Base-by-base conservation (phyloP, 495 filamentous ascomycete genomes). In the Penicillium antarcticum region DNA sequence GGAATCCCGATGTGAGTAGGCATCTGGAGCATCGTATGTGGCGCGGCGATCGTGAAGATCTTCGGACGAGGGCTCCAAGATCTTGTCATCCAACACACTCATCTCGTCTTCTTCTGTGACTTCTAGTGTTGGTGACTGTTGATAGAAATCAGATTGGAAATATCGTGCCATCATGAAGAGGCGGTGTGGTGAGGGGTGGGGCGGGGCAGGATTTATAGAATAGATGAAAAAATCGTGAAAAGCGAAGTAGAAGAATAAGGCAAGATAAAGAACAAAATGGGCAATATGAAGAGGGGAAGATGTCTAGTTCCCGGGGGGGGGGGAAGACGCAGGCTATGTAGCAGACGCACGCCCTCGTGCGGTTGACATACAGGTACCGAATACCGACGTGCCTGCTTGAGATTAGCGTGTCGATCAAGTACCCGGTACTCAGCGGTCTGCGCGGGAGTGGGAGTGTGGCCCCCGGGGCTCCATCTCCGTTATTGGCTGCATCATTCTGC, bases 21-120 rank as follows among this genome's bases (percentile, higher is more conserved):
- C 76, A 45, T 85, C 75, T 42, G 84, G 73, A 32, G 75, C 67
- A 53, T 85, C 84, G 69, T 91, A 89, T 44, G 87, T 87, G 52
- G 87, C 79, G 65, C 85, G 79, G 63, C 86, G 80, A 73, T 77
- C 71, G 62, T 87, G 84, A 70, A 89, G 81, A 56, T 88, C 85
- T 57, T 89, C 73, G 31, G 84, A 81, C 13, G 81, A 63, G 77
- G 80, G 56, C 67, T 91, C 89, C 54, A 92, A 80, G 64, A 92
- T 92, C 73, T 87, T 86, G 38, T 92, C 87, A 71, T 95, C 89
- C 56, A 95, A 74, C 68, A 91, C 86, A 66, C 81, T 87, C 68
- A 82, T 80, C 62, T 90, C 87, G 71, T 92, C 88, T 52, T 92
- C 88, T 55, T 91, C 87, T 56, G 80, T 75, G 49, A 84, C 78